phyloP scores from a whole-genome alignment of 257 asterid species.

The Nicotiana attenuata region DNA sequence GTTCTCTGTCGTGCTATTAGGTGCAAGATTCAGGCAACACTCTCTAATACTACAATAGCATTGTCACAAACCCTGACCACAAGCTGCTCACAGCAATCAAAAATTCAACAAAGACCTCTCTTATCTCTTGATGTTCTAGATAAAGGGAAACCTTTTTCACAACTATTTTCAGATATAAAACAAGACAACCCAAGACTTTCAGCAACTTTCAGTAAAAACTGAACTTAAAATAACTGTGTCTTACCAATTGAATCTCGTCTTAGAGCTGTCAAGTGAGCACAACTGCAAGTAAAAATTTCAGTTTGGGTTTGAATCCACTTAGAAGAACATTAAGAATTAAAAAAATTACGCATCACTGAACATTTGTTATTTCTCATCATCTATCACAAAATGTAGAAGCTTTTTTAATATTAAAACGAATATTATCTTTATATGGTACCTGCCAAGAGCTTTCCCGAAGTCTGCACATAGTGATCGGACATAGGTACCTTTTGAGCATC shows the following conservation, averaged over 20 bases:
- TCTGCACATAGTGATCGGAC: conserved; percentile 94
- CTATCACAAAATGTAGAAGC: not conserved
- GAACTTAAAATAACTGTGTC: not conserved
- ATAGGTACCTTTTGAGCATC: conserved; percentile 96
- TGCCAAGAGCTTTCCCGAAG: conserved; percentile 84
- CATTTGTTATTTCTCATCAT: not conserved
- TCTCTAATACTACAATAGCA: not conserved
- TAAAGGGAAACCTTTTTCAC: not conserved
- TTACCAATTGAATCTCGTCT: conserved; percentile 92
- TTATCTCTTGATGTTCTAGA: not conserved
- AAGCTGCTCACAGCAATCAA: not conserved
- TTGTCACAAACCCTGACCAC: not conserved
- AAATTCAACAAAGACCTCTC: not conserved
- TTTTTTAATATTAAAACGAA: not conserved
- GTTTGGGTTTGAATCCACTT: not conserved
- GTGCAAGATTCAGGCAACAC: not conserved
- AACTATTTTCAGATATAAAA: not conserved
- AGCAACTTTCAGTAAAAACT: not conserved
- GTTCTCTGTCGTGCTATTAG: not conserved
- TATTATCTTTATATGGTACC: conserved; percentile 33
- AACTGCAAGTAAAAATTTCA: conserved; percentile 42
- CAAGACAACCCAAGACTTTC: not conserved
- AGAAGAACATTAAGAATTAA: not conserved
- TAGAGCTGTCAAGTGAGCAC: conserved; percentile 91
- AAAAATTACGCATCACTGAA: not conserved